A percentile compares a stretch with the other conserved stretches of the same genome.
phyloP scores from a whole-genome alignment of 73 alveolate species.

The Paramecium bursaria region DNA sequence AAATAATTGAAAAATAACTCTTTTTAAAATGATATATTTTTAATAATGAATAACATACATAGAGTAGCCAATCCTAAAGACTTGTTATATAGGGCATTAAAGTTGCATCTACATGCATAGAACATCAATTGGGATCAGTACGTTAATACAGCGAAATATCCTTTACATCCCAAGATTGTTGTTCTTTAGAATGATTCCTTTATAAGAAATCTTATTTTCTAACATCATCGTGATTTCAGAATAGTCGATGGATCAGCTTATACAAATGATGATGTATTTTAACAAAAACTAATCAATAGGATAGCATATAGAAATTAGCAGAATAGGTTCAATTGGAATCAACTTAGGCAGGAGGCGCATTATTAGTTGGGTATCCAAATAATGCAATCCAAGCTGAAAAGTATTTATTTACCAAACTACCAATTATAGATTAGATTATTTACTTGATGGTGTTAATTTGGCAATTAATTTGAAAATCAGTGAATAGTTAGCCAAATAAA shows the following conservation, averaged over 20 bases:
- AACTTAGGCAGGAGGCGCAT: conserved; percentile 54
- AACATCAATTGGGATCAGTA: conserved; percentile 41
- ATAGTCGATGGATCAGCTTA: neutral
- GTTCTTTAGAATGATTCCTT: conserved; percentile 26
- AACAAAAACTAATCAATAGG: conserved; percentile 10
- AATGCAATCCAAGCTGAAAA: conserved; percentile 33
- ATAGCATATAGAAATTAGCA: conserved; percentile 35
- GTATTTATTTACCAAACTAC: neutral
- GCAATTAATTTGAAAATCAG: conserved; percentile 26
- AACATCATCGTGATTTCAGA: conserved; percentile 1
- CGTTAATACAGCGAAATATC: conserved; percentile 13
- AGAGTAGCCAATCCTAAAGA: too few relatives aligned
- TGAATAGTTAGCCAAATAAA: conserved; percentile 25
- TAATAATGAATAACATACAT: too few relatives aligned
- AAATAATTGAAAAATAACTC: too few relatives aligned
- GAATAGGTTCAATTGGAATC: conserved; percentile 57
- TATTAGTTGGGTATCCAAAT: conserved; percentile 37
- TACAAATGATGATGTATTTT: conserved; percentile 12
- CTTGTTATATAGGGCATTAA: too few relatives aligned
- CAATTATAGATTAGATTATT: conserved; percentile 30
- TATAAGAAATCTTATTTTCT: conserved; percentile 16
- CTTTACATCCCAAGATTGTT: conserved; percentile 52
- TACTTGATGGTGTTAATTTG: conserved; percentile 55
- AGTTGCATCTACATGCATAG: too few relatives aligned
- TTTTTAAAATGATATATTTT: too few relatives aligned